Evolutionary conservation across 2,329 filamentous ascomycete species (phyloP).

Genomic region (Lojkania enalia): DNA sequence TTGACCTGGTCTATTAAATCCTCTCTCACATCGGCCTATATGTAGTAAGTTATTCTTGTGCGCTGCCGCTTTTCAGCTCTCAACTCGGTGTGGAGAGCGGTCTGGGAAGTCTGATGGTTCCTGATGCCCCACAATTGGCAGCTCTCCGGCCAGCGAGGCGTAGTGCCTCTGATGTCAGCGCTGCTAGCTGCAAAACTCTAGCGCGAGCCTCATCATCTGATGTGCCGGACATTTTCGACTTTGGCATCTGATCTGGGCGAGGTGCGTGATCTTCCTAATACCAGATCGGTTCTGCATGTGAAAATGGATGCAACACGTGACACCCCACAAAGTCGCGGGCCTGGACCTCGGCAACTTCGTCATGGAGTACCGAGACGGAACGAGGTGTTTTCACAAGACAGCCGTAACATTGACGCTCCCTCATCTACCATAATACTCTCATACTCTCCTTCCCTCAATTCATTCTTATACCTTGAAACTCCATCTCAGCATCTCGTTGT

Average conservation of each 20-base stretch:
- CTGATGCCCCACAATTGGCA: constrained; percentile 5
- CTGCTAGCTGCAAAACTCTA: no score
- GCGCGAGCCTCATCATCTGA: constrained; percentile 7
- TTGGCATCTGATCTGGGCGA: constrained; percentile 7
- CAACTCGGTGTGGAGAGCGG: constrained; percentile 1
- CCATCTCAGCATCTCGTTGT: no score
- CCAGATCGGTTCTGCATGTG: constrained; percentile 7
- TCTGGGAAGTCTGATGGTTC: neutral
- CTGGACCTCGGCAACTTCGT: constrained; percentile 18
- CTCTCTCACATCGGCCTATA: no score
- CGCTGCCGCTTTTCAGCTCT: no score
- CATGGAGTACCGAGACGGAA: constrained; percentile 13
- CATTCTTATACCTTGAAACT: neutral
- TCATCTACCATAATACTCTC: neutral
- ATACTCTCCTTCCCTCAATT: constrained; percentile 1
- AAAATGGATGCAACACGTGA: constrained; percentile 7
- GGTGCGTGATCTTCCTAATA: neutral
- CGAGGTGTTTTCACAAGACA: constrained; percentile 12
- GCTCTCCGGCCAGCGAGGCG: neutral
- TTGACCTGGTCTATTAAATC: no score
- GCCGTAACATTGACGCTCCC: constrained; percentile 5
- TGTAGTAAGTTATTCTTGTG: no score
- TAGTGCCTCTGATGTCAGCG: no score
- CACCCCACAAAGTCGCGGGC: constrained; percentile 11
- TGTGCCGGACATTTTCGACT: constrained; percentile 1